Conservation (phyloP, 2,329 filamentous ascomycete species). For the Hypocrella siamensis region DNA sequence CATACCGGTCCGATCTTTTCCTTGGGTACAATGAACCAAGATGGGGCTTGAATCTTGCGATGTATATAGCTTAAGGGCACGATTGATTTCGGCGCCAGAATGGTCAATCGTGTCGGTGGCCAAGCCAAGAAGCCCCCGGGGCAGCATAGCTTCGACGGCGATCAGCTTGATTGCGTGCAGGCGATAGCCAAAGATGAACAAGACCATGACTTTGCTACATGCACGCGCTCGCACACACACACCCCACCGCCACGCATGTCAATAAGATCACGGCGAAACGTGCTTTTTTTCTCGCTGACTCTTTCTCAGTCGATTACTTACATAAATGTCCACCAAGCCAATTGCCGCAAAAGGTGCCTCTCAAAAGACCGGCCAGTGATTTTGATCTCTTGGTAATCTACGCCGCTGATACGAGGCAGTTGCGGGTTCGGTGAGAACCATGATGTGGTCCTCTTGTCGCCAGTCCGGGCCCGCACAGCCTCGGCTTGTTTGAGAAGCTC, state of each 20-base stretch:
- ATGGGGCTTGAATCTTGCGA: constrained; percentile 37
- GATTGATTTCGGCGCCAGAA: constrained; percentile 44
- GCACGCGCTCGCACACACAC: too few species aligned
- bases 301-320: constrained; percentile 24
- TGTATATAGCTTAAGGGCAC: constrained; percentile 15
- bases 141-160: constrained; percentile 53
- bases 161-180: constrained; percentile 55
- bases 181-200: constrained; percentile 52
- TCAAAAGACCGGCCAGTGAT: constrained; percentile 62
- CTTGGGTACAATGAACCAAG: constrained; percentile 74
- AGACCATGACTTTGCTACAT: constrained; percentile 31
- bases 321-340: constrained; percentile 53
- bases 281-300: too few species aligned
- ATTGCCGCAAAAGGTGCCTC: constrained; percentile 46
- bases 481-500: constrained; percentile 55
- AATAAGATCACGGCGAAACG: too few species aligned
- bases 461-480: constrained; percentile 36
- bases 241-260: too few species aligned
- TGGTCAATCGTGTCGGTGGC: constrained; percentile 54
- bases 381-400: constrained; percentile 51
- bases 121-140: constrained; percentile 55
- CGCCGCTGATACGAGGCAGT: constrained; percentile 44
- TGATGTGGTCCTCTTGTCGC: constrained; percentile 19
- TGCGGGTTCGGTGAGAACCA: constrained; percentile 34
- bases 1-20: constrained; percentile 53